Conservation (phyloP, 2,329 filamentous ascomycete genomes). For the Colletotrichum camelliae region DNA sequence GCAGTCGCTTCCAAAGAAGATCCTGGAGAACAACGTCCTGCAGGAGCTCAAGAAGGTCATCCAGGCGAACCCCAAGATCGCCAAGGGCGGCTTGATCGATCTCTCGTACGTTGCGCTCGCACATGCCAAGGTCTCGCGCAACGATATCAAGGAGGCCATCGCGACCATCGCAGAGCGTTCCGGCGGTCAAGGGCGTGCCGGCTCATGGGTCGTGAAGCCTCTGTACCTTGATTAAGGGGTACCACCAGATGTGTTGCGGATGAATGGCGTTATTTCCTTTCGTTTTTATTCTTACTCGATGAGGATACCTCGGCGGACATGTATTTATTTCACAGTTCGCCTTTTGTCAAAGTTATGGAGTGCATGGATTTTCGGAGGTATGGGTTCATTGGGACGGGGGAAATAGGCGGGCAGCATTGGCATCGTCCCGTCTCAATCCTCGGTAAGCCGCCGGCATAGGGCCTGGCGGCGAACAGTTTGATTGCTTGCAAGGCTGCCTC, state of each 20-base stretch:
- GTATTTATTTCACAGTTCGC: background rate
- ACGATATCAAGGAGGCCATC: conserved; percentile 22
- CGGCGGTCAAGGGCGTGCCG: background rate
- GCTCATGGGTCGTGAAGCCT: conserved; percentile 12
- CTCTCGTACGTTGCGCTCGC: conserved; percentile 19
- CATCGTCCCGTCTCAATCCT: background rate
- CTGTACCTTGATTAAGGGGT: background rate
- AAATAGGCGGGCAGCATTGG: background rate
- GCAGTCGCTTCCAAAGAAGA: conserved; percentile 16
- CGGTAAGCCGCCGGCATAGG: background rate
- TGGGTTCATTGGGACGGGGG: background rate
- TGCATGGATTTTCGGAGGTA: background rate
- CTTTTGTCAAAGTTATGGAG: background rate
- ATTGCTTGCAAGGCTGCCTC: background rate
- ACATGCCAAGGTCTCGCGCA: conserved; percentile 20
- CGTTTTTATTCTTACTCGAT: conserved; percentile 7
- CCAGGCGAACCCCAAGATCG: conserved; percentile 20
- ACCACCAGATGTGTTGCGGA: background rate
- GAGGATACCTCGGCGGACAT: conserved; percentile 12
- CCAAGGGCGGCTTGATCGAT: conserved; percentile 21
- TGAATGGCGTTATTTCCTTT: background rate
- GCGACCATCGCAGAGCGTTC: conserved; percentile 4
- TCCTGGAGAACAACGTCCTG: conserved; percentile 33
- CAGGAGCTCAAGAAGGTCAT: conserved; percentile 48
- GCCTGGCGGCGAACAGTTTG: background rate